phyloP scores from a whole-genome alignment of 768 basidiomycete genomes.

The Austroboletus festivus region DNA sequence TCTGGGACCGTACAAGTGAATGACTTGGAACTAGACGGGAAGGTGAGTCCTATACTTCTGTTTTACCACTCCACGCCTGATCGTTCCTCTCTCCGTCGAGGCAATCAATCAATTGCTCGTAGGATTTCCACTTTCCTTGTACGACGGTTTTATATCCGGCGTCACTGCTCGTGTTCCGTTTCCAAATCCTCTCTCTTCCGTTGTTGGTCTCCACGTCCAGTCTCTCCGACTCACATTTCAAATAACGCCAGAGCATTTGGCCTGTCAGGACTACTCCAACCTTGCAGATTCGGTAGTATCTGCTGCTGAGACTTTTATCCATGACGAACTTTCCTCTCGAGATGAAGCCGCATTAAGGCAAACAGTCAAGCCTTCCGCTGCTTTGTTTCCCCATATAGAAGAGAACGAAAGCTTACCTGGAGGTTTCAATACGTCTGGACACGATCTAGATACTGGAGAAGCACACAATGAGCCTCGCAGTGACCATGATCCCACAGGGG shows the following conservation, averaged over 20 bases:
- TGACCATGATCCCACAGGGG: slow-evolving; percentile 66
- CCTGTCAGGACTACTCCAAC: slow-evolving; percentile 32
- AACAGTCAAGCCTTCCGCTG: slow-evolving; percentile 55
- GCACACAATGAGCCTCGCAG: slow-evolving; percentile 24
- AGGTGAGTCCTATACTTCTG: slow-evolving; percentile 46
- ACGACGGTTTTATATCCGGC: slow-evolving; percentile 69
- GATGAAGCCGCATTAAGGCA: slow-evolving; percentile 72
- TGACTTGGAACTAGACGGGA: slow-evolving; percentile 73
- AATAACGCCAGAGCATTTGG: slow-evolving; percentile 30
- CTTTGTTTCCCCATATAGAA: slow-evolving; percentile 28
- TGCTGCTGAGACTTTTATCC: slow-evolving; percentile 84
- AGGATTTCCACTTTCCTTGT: slow-evolving; percentile 63
- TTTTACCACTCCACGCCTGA: slow-evolving; percentile 13
- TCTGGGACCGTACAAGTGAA: slow-evolving; percentile 85
- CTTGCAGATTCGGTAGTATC: slow-evolving; percentile 78
- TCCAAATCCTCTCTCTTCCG: slow-evolving; percentile 78
- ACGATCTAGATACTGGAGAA: slow-evolving; percentile 33
- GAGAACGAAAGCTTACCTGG: slow-evolving; percentile 57
- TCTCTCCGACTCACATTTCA: slow-evolving; percentile 68
- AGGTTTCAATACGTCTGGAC: slow-evolving; percentile 56
- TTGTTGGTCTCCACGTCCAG: slow-evolving; percentile 65
- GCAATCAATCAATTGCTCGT: slow-evolving; percentile 72
- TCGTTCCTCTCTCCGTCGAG: slow-evolving; percentile 39
- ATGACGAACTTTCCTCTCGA: slow-evolving; percentile 68
- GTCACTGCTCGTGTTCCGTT: slow-evolving; percentile 80